Percentiles rank a stretch among this genome's conserved stretches.
Conservation (phyloP, 2,329 filamentous ascomycete species). For the Elsinoe fawcettii region DNA sequence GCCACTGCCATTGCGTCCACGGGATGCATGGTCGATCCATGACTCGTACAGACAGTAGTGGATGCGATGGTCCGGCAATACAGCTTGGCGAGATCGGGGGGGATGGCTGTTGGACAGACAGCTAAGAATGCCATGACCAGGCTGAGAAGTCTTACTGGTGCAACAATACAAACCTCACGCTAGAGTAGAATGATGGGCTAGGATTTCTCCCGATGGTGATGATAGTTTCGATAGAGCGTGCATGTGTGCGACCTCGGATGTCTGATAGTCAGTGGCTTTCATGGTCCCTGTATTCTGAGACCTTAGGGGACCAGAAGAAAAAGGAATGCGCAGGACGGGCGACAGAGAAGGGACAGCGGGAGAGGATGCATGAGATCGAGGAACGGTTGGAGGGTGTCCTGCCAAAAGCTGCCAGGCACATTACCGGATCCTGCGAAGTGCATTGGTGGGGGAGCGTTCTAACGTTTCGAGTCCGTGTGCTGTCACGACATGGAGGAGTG, state of each 20-base stretch:
- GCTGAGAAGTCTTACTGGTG: slow-evolving; percentile 8
- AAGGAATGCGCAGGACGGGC: slow-evolving; percentile 4
- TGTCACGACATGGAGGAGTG: neutral
- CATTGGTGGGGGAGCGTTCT: neutral
- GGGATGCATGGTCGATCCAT: slow-evolving; percentile 9
- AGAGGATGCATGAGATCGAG: slow-evolving; percentile 2
- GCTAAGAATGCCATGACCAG: slow-evolving; percentile 9
- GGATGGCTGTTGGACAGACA: neutral
- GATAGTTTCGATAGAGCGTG: slow-evolving; percentile 11
- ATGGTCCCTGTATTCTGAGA: slow-evolving; percentile 3
- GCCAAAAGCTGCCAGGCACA: slow-evolving; percentile 10
- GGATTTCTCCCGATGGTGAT: neutral
- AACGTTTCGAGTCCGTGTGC: slow-evolving; percentile 12
- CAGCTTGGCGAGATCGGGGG: slow-evolving; percentile 7
- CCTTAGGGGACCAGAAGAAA: slow-evolving; percentile 1
- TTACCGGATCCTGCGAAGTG: slow-evolving; percentile 9
- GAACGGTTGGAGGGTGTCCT: slow-evolving; percentile 13
- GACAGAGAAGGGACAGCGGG: neutral
- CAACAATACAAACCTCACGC: slow-evolving; percentile 12
- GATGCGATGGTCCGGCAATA: slow-evolving; percentile 9
- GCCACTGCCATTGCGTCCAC: slow-evolving; percentile 1
- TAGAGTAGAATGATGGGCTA: slow-evolving; percentile 1
- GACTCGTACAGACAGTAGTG: slow-evolving; percentile 2
- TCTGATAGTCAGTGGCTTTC: neutral
- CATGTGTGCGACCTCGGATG: slow-evolving; percentile 6